Evolutionary conservation across 2,329 filamentous ascomycete species (phyloP).

Genomic region (Chalaropsis ovoidea): DNA sequence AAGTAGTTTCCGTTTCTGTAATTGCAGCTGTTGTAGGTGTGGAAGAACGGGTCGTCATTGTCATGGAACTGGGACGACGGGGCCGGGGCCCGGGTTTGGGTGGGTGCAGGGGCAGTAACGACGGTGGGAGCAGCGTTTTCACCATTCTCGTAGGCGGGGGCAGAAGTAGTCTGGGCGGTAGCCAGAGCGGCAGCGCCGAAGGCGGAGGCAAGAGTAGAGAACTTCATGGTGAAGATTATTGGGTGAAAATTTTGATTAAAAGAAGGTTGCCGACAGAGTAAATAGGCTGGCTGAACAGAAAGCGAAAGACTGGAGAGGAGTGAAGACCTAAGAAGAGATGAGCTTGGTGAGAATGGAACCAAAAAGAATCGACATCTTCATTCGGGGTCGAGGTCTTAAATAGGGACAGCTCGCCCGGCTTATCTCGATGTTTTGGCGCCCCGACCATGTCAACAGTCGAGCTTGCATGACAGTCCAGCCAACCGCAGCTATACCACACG

Average conservation of each 20-base stretch:
- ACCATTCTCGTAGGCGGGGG: neutral
- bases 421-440: neutral
- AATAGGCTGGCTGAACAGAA: neutral
- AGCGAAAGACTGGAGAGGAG: neutral
- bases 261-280: too few species aligned
- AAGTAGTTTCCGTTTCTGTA: neutral
- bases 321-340: constrained; percentile 3
- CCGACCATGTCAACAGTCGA: neutral
- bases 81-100: too few species aligned
- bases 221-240: constrained; percentile 8
- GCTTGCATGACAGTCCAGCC: neutral
- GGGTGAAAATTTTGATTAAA: neutral
- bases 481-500: neutral
- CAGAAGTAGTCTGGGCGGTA: neutral
- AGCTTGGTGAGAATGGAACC: neutral
- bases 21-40: neutral
- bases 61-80: neutral
- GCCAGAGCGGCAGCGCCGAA: neutral
- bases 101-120: neutral
- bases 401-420: neutral
- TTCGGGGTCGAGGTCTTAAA: constrained; percentile 2
- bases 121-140: neutral
- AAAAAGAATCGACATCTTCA: neutral
- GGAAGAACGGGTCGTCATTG: neutral
- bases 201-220: neutral